These are phyloP conservation scores for Annona cherimola DNA, from an alignment of 164 flowering plant genomes.

Conservation along the genomic window DNA sequence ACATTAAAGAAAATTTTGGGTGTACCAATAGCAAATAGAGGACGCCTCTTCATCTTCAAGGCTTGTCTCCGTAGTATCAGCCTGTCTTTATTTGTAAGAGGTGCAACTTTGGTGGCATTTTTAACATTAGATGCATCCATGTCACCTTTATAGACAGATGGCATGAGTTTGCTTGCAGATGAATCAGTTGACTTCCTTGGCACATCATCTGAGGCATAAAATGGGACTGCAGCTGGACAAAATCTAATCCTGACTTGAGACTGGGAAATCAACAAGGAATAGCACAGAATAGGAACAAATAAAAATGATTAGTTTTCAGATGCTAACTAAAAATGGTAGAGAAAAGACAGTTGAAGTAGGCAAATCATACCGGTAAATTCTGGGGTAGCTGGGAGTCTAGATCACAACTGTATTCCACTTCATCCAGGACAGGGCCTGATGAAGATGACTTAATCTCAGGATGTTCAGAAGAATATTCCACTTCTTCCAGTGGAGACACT, in stretches of 20 bases:
- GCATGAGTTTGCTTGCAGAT: constrained; percentile 1
- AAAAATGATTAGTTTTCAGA: neutral
- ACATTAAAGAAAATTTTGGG: neutral
- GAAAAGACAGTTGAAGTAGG: neutral
- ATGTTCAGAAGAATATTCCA: neutral
- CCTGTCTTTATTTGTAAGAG: constrained; percentile 83
- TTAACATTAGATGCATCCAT: constrained; percentile 3
- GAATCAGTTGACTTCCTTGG: constrained; percentile 12
- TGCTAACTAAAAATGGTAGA: neutral
- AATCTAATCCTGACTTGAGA: constrained; percentile 8
- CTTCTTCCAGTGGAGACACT: neutral
- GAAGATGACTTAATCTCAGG: neutral
- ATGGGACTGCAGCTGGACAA: constrained; percentile 12
- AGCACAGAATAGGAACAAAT: neutral
- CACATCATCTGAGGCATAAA: constrained; percentile 12
- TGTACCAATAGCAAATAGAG: constrained; percentile 86
- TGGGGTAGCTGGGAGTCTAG: neutral
- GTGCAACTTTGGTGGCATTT: constrained; percentile 19
- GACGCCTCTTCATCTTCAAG: constrained; percentile 66
- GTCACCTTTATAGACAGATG: constrained; percentile 13
- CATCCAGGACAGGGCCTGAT: neutral
- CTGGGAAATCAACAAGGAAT: constrained; percentile 17
- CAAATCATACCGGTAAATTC: neutral
- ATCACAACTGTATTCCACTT: neutral
- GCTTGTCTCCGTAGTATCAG: constrained; percentile 83